Evolutionary conservation across 2,329 filamentous ascomycete genomes (phyloP), one percentile per base, ranked within the genome.

Genomic region (Dactylellina sp.): DNA sequence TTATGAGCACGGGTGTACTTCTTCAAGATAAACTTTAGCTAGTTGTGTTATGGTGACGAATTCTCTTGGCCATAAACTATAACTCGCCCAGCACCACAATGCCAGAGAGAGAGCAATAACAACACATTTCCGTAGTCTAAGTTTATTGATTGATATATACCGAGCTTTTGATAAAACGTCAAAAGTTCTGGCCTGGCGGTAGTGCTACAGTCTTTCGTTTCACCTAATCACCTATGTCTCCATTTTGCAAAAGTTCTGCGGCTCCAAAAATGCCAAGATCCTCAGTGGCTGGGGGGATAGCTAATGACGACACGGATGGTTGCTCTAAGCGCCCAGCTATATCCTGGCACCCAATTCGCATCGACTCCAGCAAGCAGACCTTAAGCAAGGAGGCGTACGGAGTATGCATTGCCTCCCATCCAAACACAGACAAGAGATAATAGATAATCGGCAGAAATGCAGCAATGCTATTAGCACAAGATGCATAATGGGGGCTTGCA

Each of bases 251-350:
- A 25, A 6, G 9, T 11, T 28, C n/a, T 32, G 18, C 20, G 9
- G 24, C 46, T 25, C 28, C 24, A 25, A 20, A n/a, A 28, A 12
- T 4, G 12, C 18, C 46, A 50, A 50, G 18, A 14, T n/a, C 7
- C 12, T 25, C 22, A 7, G 37, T 37, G 22, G 20, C 53, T 25
- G 53, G 11, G 53, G 11, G 37, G n/a, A 16, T 57, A 28, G 1
- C 32, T 28, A 44, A 57, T 44, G 39, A 44, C 20, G 22, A 37
- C n/a, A 22, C 49, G 18, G 52, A 20, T 32, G 47, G 52, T 57
- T 66, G 20, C 42, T 28, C 22, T 66, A 66, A 66, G 62, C 62
- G 62, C 62, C 62, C 52, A 47, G 18, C 5, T 50, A 32, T 28
- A 32, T 40, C 50, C 62, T 24, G 37, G 18, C 32, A 32, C 47